Conservation (phyloP, 2,329 filamentous ascomycete species). For the Rhynchosporium secalis region DNA sequence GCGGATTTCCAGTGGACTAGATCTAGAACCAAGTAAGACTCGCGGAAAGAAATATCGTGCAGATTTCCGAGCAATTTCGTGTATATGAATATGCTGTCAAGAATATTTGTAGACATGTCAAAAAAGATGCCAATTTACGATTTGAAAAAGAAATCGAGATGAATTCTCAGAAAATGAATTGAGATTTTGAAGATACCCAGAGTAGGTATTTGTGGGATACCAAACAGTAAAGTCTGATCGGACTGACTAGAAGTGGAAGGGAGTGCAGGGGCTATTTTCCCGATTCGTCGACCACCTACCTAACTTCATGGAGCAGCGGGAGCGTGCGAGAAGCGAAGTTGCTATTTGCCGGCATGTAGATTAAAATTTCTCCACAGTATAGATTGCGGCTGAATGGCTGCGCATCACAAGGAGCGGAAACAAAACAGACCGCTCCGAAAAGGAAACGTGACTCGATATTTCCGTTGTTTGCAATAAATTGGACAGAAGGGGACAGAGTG, state of each 20-base stretch:
- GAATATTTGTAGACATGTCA: no score
- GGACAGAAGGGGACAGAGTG: background rate
- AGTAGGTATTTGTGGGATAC: no score
- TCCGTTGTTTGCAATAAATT: background rate
- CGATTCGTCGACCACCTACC: background rate
- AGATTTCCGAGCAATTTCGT: no score
- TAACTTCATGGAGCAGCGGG: background rate
- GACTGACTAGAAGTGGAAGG: background rate
- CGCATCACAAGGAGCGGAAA: background rate
- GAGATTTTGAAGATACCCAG: no score
- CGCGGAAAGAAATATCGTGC: no score
- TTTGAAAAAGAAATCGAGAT: no score
- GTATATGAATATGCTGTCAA: no score
- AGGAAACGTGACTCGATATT: background rate
- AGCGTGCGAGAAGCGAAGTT: background rate
- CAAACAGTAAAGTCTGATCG: background rate
- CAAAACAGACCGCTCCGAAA: slow-evolving; percentile 16
- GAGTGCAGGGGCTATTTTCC: background rate
- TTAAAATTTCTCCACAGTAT: slow-evolving; percentile 8
- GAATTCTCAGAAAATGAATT: no score
- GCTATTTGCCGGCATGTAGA: slow-evolving; percentile 6
- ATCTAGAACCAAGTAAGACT: no score
- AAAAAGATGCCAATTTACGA: no score
- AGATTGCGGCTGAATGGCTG: slow-evolving; percentile 3
- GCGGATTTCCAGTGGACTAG: no score